Evolutionary conservation across 2,329 filamentous ascomycete species (phyloP).

Genomic region (Coleophoma crateriformis): DNA sequence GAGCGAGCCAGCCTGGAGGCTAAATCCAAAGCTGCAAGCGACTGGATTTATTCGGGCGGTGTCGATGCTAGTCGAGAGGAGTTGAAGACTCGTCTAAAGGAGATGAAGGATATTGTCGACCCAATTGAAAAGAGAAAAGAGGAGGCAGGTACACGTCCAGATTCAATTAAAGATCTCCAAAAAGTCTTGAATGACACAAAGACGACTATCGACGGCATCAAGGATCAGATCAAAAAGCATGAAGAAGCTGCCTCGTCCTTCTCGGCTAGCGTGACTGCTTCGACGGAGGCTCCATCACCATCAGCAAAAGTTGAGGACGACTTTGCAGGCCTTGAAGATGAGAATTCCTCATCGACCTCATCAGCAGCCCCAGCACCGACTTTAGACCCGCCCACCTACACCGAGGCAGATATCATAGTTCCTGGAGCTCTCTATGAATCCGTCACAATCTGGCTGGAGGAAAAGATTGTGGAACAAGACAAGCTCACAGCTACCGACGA

Average conservation of each 20-base stretch:
- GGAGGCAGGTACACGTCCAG: constrained; percentile 67
- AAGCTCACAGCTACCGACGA: constrained; percentile 66
- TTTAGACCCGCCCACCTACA: constrained; percentile 63
- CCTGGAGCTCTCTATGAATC: constrained; percentile 58
- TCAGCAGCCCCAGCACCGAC: constrained; percentile 37
- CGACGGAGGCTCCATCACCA: constrained; percentile 31
- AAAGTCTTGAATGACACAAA: constrained; percentile 67
- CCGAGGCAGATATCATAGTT: constrained; percentile 61
- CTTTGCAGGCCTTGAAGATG: constrained; percentile 76
- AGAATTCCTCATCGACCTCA: constrained; percentile 33
- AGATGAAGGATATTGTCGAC: constrained; percentile 69
- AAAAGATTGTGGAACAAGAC: constrained; percentile 65
- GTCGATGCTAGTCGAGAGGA: constrained; percentile 68
- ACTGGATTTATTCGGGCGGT: constrained; percentile 90
- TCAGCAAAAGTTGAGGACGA: constrained; percentile 39
- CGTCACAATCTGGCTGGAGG: constrained; percentile 68
- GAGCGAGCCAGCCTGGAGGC: constrained; percentile 63
- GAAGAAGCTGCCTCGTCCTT: constrained; percentile 50
- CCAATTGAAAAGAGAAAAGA: constrained; percentile 72
- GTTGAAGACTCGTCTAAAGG: constrained; percentile 70
- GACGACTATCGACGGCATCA: constrained; percentile 64
- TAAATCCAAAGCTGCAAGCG: constrained; percentile 64
- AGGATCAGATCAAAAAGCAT: constrained; percentile 68
- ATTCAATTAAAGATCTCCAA: constrained; percentile 60
- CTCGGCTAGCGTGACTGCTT: constrained; percentile 35